These are phyloP conservation scores for Solanum habrochaites DNA, from an alignment of 257 asterid genomes.

Conservation along the genomic window DNA sequence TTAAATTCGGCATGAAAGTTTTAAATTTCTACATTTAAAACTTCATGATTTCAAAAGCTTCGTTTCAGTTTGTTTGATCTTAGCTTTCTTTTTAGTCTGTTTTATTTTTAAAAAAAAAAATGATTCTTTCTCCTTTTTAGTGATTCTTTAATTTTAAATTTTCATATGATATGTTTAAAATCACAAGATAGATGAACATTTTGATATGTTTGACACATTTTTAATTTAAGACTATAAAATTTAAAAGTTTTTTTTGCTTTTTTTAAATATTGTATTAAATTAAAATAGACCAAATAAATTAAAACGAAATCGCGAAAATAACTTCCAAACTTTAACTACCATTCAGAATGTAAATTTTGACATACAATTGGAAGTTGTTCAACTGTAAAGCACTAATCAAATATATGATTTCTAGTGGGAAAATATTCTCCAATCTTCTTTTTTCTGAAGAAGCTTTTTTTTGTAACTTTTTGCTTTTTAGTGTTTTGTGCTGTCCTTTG, in stretches of 20 bases:
- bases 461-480: not conserved
- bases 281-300: too few species aligned
- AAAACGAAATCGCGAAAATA: too few species aligned
- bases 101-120: too few species aligned
- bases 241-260: accelerated
- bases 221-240: accelerated
- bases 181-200: too few species aligned
- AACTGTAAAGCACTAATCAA: not conserved
- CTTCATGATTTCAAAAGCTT: not conserved
- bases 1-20: too few species aligned
- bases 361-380: not conserved
- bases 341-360: not conserved
- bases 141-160: accelerated
- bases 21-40: too few species aligned
- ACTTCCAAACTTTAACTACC: not conserved
- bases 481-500: not conserved
- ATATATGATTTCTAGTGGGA: not conserved
- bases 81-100: accelerated
- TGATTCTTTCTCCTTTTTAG: accelerated
- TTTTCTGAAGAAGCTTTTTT: not conserved
- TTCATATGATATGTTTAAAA: not conserved
- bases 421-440: not conserved
- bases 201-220: not conserved
- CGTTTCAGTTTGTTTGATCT: not conserved
- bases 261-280: accelerated